Conservation (phyloP, 176 grass and related monocot species). For the Pontederia paniculata region DNA sequence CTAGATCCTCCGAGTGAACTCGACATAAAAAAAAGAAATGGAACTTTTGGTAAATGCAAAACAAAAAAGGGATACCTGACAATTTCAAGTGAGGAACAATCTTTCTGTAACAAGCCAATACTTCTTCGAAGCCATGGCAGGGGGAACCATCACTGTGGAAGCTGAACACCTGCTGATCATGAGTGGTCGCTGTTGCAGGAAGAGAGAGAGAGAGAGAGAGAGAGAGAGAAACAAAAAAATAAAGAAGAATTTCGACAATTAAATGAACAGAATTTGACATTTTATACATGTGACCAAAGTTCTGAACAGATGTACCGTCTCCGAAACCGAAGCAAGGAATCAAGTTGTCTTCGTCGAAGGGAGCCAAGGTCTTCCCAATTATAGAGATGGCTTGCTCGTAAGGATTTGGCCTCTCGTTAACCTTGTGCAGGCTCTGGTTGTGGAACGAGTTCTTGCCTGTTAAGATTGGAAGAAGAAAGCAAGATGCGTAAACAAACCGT, state of each 20-base stretch:
- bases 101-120: conserved; percentile 60
- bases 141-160: conserved; percentile 61
- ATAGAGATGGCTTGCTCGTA: conserved; percentile 87
- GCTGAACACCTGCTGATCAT: conserved; percentile 70
- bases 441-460: conserved; percentile 61
- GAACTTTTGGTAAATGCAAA: too few relatives aligned
- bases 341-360: conserved; percentile 85
- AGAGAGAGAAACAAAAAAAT: too few relatives aligned
- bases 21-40: too few relatives aligned
- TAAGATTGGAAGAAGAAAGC: neutral
- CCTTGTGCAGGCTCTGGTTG: conserved; percentile 66
- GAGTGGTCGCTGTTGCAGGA: conserved; percentile 46
- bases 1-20: too few relatives aligned
- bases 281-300: too few relatives aligned
- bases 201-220: neutral
- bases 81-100: conserved; percentile 66
- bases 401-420: conserved; percentile 42
- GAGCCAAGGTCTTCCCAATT: conserved; percentile 71
- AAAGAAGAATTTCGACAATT: neutral
- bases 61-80: conserved; percentile 25
- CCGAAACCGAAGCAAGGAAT: conserved; percentile 97
- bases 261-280: too few relatives aligned
- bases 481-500: too few relatives aligned
- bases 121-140: conserved; percentile 92
- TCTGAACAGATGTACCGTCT: conserved; percentile 38